Conservation (phyloP, 441 rosid genomes). For the Gossypium gossypioides region DNA sequence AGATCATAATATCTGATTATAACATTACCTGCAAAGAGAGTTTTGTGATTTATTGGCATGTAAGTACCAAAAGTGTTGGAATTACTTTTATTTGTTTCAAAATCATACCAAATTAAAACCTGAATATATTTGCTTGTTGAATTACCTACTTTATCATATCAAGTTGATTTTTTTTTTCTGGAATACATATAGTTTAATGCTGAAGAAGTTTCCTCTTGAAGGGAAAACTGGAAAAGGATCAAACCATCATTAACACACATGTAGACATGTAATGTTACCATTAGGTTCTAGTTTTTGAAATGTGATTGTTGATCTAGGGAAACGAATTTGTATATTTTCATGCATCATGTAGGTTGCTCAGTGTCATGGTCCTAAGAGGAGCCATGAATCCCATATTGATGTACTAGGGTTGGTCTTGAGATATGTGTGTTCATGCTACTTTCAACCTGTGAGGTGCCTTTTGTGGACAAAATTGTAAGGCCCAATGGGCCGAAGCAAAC, state of each 20-base stretch:
- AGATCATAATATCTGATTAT: background rate
- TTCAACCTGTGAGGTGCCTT: too few species aligned
- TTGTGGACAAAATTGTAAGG: too few species aligned
- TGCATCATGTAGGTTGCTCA: background rate
- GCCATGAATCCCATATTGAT: too few species aligned
- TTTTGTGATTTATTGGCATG: background rate
- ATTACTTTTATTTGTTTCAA: background rate
- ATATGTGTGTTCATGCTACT: background rate
- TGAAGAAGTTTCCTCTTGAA: background rate
- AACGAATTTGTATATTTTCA: background rate
- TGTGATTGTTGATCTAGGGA: background rate
- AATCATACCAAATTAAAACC: background rate
- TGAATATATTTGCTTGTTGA: background rate
- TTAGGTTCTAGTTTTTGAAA: background rate
- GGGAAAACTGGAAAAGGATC: background rate
- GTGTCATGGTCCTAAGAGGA: background rate
- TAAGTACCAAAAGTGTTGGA: background rate
- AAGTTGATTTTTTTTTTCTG: background rate
- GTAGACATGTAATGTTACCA: background rate
- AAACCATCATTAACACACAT: background rate
- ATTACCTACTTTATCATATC: background rate
- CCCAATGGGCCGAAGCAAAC: too few species aligned
- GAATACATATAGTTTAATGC: background rate
- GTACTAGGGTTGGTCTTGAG: too few species aligned
- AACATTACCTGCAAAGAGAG: background rate